These are phyloP conservation scores for Fusarium sp. DNA, from an alignment of 2,329 filamentous ascomycete genomes.

Conservation along the genomic window DNA sequence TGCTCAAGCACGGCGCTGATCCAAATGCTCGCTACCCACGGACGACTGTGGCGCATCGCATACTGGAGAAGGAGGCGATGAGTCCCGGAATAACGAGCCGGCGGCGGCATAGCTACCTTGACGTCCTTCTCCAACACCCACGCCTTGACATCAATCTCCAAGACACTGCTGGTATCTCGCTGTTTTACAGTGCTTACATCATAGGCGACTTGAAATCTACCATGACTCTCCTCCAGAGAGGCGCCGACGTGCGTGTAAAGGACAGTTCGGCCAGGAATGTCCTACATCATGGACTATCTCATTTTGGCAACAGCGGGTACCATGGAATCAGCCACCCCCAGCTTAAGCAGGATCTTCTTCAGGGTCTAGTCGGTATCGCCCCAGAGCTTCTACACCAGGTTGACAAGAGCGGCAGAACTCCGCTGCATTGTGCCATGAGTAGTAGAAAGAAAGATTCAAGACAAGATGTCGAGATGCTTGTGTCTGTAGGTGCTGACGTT, in stretches of 20 bases:
- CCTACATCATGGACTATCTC: not conserved
- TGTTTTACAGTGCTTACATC: not conserved
- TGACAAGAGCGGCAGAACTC: not conserved
- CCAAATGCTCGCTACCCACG: not conserved
- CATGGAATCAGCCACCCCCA: too few relatives aligned
- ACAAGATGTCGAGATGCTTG: not conserved
- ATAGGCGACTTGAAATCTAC: not conserved
- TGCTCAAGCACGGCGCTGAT: not conserved
- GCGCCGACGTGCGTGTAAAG: not conserved
- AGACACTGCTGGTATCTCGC: not conserved
- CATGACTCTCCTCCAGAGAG: not conserved
- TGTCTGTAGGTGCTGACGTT: not conserved
- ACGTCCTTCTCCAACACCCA: not conserved
- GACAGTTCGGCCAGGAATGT: not conserved
- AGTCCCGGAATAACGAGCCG: too few relatives aligned
- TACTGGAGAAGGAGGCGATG: not conserved
- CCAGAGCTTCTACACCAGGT: not conserved
- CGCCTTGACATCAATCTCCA: not conserved
- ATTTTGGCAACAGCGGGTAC: too few relatives aligned
- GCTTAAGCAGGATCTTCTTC: not conserved
- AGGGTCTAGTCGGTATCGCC: accelerated
- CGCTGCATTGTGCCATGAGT: not conserved
- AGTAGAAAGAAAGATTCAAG: too few relatives aligned
- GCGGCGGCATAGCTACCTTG: not conserved
- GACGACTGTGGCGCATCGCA: not conserved